phyloP scores from a whole-genome alignment of 805 yeast genomes.

The Wickerhamomyces xylosicus region DNA sequence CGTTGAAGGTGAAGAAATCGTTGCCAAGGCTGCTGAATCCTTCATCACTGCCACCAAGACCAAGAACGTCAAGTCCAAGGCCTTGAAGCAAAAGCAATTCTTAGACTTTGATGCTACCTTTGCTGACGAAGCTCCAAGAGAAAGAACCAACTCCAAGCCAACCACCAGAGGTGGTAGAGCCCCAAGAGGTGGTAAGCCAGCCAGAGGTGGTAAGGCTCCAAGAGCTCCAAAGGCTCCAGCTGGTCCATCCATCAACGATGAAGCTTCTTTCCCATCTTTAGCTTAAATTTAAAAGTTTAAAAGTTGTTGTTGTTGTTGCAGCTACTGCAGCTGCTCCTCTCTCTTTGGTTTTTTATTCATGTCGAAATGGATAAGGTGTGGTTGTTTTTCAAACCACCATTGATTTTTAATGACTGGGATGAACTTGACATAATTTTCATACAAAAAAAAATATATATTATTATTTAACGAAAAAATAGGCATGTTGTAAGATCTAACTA shows the following conservation, averaged over 20 bases:
- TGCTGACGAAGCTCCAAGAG: constrained; percentile 40
- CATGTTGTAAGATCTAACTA: too few relatives aligned
- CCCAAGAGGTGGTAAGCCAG: constrained; percentile 23
- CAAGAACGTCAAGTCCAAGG: constrained; percentile 65
- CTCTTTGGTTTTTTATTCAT: not conserved
- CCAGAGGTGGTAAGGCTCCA: constrained; percentile 12
- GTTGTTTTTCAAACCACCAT: not conserved
- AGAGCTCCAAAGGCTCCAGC: constrained; percentile 23
- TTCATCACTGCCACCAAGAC: constrained; percentile 48
- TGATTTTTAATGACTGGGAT: not conserved
- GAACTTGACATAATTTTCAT: not conserved
- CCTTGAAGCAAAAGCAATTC: constrained; percentile 70
- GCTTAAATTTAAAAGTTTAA: constrained; percentile 18
- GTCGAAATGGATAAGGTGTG: not conserved
- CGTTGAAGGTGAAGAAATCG: constrained; percentile 39
- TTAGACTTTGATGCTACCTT: constrained; percentile 69
- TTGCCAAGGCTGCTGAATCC: constrained; percentile 55
- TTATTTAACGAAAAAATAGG: too few relatives aligned
- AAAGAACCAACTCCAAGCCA: constrained; percentile 24
- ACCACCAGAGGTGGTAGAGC: constrained; percentile 24
- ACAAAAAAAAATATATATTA: not conserved
- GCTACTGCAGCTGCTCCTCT: not conserved
- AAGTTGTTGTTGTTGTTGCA: not conserved
- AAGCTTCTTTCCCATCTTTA: constrained; percentile 63
- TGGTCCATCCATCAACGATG: constrained; percentile 39